Percentiles rank a stretch among this genome's conserved stretches.
These are phyloP conservation scores for Aureobasidium sp. DNA, from an alignment of 2,329 filamentous ascomycete genomes.

Conservation along the genomic window DNA sequence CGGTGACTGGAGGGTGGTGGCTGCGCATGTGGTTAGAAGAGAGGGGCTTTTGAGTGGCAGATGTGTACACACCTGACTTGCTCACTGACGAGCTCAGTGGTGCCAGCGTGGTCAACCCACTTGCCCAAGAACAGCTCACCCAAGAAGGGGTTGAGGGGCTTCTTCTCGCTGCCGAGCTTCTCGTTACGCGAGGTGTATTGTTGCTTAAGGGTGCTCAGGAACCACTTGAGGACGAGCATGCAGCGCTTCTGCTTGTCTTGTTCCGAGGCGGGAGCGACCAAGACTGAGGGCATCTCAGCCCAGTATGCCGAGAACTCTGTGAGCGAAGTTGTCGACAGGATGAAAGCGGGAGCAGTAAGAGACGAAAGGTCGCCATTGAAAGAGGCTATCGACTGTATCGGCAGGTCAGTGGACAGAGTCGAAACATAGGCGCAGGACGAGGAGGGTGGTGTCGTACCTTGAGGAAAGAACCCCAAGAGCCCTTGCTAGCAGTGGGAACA, in stretches of 20 bases:
- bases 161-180: conserved; percentile 85
- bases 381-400: conserved; percentile 40
- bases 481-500: conserved; percentile 37
- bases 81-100: conserved; percentile 81
- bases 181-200: conserved; percentile 71
- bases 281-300: conserved; percentile 52
- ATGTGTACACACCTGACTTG: conserved; percentile 61
- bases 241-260: conserved; percentile 72
- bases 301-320: conserved; percentile 50
- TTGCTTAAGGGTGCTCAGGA: conserved; percentile 84
- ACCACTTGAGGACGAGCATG: conserved; percentile 90
- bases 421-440: background rate
- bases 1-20: conserved; percentile 91
- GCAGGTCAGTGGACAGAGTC: background rate
- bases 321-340: conserved; percentile 46
- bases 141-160: conserved; percentile 91
- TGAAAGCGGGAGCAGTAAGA: conserved; percentile 49
- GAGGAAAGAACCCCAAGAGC: conserved; percentile 42
- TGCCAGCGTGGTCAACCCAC: conserved; percentile 76
- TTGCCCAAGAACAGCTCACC: conserved; percentile 89
- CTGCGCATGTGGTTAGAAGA: conserved; percentile 24
- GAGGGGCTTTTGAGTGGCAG: background rate
- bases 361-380: conserved; percentile 50
- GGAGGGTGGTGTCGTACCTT: conserved; percentile 28
- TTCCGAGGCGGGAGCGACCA: conserved; percentile 75